Conservation (phyloP, 768 basidiomycete species). For the Tulasnella sp. region DNA sequence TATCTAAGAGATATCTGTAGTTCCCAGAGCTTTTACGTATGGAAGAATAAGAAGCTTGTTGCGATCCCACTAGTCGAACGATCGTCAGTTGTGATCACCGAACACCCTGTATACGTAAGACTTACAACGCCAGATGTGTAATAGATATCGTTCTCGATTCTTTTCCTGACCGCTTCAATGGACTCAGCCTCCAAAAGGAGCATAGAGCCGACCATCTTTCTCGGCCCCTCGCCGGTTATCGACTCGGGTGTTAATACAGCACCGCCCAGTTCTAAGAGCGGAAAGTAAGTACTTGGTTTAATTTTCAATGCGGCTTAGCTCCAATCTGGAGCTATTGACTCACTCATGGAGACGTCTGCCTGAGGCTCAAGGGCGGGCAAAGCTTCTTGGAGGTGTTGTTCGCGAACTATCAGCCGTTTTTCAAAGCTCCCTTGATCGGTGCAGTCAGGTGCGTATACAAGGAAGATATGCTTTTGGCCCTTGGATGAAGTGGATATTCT, state of each 20-base stretch:
- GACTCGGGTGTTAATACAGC: conserved; percentile 50
- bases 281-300: not conserved
- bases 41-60: conserved; percentile 47
- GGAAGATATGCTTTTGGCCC: conserved; percentile 30
- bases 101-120: conserved; percentile 13
- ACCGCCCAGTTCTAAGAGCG: conserved; percentile 46
- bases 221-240: conserved; percentile 37
- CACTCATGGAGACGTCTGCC: conserved; percentile 24
- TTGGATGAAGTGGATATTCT: not conserved
- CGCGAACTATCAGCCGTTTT: conserved; percentile 50
- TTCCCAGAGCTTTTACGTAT: conserved; percentile 26
- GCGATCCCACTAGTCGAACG: conserved; percentile 45
- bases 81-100: not conserved
- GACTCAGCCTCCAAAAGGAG: conserved; percentile 49
- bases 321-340: too few species aligned
- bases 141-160: conserved; percentile 39
- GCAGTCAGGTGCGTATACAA: conserved; percentile 62
- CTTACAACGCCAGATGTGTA: conserved; percentile 40
- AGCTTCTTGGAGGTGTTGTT: conserved; percentile 40
- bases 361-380: conserved; percentile 31
- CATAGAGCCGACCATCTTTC: conserved; percentile 55
- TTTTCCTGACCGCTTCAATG: conserved; percentile 40
- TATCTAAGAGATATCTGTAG: not conserved
- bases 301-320: too few species aligned
- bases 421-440: conserved; percentile 50